phyloP scores from a whole-genome alignment of 129 eudicot species.

The Kitagawia praeruptora region DNA sequence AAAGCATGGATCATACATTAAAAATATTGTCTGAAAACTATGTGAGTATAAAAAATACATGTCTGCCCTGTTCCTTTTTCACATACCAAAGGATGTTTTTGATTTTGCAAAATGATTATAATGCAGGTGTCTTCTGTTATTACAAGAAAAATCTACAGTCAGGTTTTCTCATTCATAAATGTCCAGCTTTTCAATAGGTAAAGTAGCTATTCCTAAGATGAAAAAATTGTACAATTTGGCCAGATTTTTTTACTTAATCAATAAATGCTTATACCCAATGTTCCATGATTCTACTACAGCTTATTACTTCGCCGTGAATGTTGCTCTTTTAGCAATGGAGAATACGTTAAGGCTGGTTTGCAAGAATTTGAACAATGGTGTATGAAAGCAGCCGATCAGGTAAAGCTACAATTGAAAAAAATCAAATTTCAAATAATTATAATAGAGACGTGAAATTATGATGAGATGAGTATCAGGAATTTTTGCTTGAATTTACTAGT shows the following conservation, averaged over 20 bases:
- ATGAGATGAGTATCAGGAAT: neutral
- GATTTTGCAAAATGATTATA: conserved; percentile 8
- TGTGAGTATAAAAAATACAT: conserved; percentile 37
- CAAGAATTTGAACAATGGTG: conserved; percentile 95
- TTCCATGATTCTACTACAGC: conserved; percentile 38
- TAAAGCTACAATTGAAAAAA: conserved; percentile 4
- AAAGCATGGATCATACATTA: conserved; percentile 65
- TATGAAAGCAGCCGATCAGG: conserved; percentile 77
- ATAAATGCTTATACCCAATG: neutral
- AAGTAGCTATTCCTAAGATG: conserved; percentile 6
- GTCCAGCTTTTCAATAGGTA: conserved; percentile 98
- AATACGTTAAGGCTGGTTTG: conserved; percentile 88
- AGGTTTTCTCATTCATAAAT: conserved; percentile 91
- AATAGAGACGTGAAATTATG: neutral
- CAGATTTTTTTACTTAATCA: neutral
- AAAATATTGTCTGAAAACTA: conserved; percentile 58
- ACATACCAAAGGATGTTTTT: neutral
- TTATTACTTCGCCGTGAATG: conserved; percentile 95
- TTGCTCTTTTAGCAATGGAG: conserved; percentile 98
- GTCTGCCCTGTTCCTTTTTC: neutral
- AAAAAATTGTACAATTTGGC: neutral
- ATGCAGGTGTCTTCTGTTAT: conserved; percentile 74
- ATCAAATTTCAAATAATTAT: neutral
- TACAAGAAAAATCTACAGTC: conserved; percentile 76
- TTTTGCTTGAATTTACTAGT: neutral